Percentiles rank a stretch among this genome's conserved stretches.
phyloP scores from a whole-genome alignment of 2,329 filamentous ascomycete genomes.

The Diplocarpon rosae region DNA sequence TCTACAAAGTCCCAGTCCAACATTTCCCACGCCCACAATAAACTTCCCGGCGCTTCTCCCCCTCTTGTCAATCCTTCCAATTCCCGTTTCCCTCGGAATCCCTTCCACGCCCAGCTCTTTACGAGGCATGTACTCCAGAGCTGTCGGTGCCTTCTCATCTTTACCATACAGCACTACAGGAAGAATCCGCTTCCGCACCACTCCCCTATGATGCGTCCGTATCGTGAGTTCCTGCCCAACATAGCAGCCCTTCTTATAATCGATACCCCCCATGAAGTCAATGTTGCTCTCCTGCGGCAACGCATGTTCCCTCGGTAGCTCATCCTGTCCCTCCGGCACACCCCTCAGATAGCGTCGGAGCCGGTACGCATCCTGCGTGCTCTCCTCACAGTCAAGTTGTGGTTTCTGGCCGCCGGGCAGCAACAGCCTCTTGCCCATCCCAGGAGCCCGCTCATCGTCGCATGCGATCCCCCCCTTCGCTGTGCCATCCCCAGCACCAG shows the following conservation, averaged over 20 bases:
- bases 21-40: slow-evolving; percentile 67
- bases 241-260: slow-evolving; percentile 95
- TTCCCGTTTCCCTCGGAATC: slow-evolving; percentile 34
- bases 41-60: slow-evolving; percentile 73
- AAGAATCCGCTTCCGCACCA: slow-evolving; percentile 81
- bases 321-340: slow-evolving; percentile 72
- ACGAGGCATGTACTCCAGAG: slow-evolving; percentile 37
- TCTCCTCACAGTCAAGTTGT: slow-evolving; percentile 30
- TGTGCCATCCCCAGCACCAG: neutral
- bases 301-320: slow-evolving; percentile 60
- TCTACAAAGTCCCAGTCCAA: slow-evolving; percentile 78
- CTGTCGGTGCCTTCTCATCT: slow-evolving; percentile 30
- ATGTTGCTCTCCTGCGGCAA: slow-evolving; percentile 85
- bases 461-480: slow-evolving; percentile 20
- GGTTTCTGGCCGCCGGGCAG: slow-evolving; percentile 29
- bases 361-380: slow-evolving; percentile 52
- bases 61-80: slow-evolving; percentile 41
- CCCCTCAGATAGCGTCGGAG: slow-evolving; percentile 70
- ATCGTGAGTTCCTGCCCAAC: slow-evolving; percentile 95
- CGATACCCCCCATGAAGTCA: slow-evolving; percentile 73
- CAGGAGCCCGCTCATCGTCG: slow-evolving; percentile 42
- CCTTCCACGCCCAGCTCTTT: slow-evolving; percentile 18
- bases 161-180: slow-evolving; percentile 62
- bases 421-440: slow-evolving; percentile 42
- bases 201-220: slow-evolving; percentile 84